Conservation (phyloP, 2,329 filamentous ascomycete species). For the Monosporascus cannonballus region DNA sequence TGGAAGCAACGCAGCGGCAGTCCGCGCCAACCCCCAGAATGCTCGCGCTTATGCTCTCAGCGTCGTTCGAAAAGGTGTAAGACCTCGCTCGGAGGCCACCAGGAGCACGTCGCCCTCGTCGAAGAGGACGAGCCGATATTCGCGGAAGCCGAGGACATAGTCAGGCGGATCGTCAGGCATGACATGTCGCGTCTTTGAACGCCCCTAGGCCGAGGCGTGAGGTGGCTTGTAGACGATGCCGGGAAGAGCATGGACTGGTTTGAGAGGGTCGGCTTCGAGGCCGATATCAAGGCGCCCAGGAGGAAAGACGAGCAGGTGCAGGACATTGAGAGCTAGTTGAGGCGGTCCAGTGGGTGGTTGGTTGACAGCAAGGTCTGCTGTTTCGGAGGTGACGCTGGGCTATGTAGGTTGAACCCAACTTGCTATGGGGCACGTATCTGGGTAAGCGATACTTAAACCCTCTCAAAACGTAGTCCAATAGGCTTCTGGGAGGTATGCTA, state of each 20-base stretch:
- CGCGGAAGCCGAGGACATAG: conserved; percentile 20
- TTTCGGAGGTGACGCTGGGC: no score
- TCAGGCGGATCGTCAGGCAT: conserved; percentile 22
- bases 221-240: neutral
- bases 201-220: neutral
- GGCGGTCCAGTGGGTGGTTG: neutral
- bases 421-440: no score
- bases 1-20: conserved; percentile 14
- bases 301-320: neutral
- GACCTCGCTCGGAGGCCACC: conserved; percentile 38
- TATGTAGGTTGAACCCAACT: no score
- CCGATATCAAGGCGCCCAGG: neutral
- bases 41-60: conserved; percentile 53
- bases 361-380: no score
- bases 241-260: neutral
- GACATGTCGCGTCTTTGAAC: conserved; percentile 11
- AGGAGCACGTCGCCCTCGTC: conserved; percentile 28
- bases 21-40: conserved; percentile 29
- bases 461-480: no score
- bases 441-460: no score
- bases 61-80: conserved; percentile 38
- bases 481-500: no score
- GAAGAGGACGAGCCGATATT: conserved; percentile 44
- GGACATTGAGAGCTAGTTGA: neutral
- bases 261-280: neutral